Evolutionary conservation across 495 filamentous ascomycete genomes (phyloP).

Genomic region (Xylaria telfairii): DNA sequence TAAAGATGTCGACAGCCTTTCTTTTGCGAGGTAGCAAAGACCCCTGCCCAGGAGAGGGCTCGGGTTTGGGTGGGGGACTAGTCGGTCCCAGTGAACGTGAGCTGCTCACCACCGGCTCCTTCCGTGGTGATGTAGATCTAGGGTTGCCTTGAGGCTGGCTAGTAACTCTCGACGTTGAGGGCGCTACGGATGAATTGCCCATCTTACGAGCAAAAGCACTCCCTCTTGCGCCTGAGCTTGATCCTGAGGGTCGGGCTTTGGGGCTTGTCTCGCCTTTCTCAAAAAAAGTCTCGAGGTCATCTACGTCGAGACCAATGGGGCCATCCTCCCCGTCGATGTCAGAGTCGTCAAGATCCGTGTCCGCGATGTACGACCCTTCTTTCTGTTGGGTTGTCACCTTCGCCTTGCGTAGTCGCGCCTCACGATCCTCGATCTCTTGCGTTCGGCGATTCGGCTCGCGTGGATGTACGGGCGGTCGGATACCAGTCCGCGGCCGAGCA

Average conservation of each 20-base stretch:
- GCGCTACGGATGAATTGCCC: not conserved
- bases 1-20: conserved; percentile 44
- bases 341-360: conserved; percentile 27
- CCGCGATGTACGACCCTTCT: conserved; percentile 29
- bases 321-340: conserved; percentile 23
- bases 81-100: not conserved
- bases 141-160: not conserved
- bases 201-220: conserved; percentile 15
- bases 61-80: conserved; percentile 3
- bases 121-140: not conserved
- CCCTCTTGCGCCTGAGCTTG: not conserved
- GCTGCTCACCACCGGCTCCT: not conserved
- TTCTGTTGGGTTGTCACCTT: conserved; percentile 23
- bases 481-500: conserved; percentile 30
- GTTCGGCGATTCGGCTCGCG: not conserved
- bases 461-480: conserved; percentile 23
- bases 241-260: not conserved
- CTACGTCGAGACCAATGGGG: conserved; percentile 19
- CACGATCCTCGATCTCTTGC: conserved; percentile 30
- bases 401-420: conserved; percentile 29
- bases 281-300: conserved; percentile 26
- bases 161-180: not conserved
- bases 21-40: conserved; percentile 32
- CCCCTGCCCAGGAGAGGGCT: not conserved
- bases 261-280: conserved; percentile 5